Evolutionary conservation across 257 asterid species (phyloP).

Genomic region (Solanum corneliomulleri): DNA sequence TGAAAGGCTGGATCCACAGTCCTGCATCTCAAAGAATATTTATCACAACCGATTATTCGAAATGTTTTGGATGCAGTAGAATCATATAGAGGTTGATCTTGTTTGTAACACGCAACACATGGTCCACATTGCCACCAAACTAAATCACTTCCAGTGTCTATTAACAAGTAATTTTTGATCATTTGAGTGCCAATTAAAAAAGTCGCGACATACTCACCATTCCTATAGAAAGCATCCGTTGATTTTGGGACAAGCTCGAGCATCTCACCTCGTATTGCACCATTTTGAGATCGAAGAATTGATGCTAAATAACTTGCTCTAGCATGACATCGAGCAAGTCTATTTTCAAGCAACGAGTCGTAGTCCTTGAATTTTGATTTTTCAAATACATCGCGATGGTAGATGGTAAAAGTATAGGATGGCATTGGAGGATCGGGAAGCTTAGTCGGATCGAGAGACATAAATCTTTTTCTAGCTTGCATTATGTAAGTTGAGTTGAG

Average conservation of each 20-base stretch:
- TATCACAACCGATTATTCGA: neutral
- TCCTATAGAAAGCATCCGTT: neutral
- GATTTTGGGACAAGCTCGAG: neutral
- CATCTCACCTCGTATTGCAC: neutral
- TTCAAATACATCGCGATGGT: neutral
- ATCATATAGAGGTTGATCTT: neutral
- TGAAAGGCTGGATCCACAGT: neutral
- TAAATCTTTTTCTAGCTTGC: neutral
- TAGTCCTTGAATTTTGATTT: neutral
- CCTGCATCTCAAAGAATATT: neutral
- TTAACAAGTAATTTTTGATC: neutral
- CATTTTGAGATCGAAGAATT: neutral
- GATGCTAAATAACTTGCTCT: neutral
- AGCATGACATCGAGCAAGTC: neutral
- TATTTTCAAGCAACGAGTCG: neutral
- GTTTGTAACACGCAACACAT: neutral
- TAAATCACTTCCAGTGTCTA: neutral
- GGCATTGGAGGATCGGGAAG: neutral
- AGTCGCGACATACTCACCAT: neutral
- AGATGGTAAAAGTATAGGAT: neutral
- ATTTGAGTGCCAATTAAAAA: neutral
- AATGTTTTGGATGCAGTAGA: neutral
- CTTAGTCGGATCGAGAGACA: neutral
- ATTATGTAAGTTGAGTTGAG: neutral
- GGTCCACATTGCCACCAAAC: neutral